These are phyloP conservation scores for Aristolochia contorta DNA, from an alignment of 164 flowering plant genomes.

Conservation along the genomic window DNA sequence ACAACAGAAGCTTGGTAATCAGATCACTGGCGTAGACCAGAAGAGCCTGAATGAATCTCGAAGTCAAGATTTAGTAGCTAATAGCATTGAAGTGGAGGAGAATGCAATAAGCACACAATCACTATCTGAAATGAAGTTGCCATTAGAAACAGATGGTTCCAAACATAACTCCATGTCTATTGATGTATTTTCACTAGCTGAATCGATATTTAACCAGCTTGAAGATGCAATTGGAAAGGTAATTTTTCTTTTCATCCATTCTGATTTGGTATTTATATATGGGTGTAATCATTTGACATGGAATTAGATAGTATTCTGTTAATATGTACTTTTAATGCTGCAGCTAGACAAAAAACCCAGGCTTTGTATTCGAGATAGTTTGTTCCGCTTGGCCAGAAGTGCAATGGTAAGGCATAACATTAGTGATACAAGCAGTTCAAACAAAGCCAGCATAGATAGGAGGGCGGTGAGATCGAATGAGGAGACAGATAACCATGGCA, in stretches of 20 bases:
- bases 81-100: constrained; percentile 30
- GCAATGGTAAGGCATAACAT: constrained; percentile 53
- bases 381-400: constrained; percentile 80
- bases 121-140: constrained; percentile 31
- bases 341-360: constrained; percentile 71
- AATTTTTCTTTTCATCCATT: constrained; percentile 5
- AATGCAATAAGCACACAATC: constrained; percentile 16
- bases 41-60: constrained; percentile 22
- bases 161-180: constrained; percentile 21
- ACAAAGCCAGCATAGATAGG: constrained; percentile 31
- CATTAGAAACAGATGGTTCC: constrained; percentile 44
- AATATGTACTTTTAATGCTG: constrained; percentile 6
- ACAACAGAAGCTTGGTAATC: constrained; percentile 48
- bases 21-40: constrained; percentile 23
- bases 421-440: constrained; percentile 42
- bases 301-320: not conserved
- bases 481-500: constrained; percentile 29
- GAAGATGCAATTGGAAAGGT: constrained; percentile 63
- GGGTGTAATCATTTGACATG: constrained; percentile 2
- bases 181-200: constrained; percentile 41
- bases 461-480: constrained; percentile 22
- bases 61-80: constrained; percentile 20
- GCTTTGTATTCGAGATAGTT: constrained; percentile 71
- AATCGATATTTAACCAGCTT: constrained; percentile 49
- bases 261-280: not conserved